phyloP scores from a whole-genome alignment of 441 rosid species.

The Gossypium schwendimanii region DNA sequence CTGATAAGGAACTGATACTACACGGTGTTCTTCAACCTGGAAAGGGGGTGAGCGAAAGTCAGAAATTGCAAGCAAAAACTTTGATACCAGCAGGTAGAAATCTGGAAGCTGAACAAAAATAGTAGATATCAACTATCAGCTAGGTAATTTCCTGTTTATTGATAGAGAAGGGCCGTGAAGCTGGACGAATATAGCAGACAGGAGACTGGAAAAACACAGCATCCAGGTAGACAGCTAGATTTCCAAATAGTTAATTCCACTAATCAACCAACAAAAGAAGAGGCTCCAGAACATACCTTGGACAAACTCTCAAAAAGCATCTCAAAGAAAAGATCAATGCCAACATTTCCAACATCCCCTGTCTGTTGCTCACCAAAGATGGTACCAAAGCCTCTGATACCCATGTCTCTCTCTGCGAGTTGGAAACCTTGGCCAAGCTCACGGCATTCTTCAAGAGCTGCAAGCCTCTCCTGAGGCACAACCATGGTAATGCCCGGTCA shows the following conservation, averaged over 20 bases:
- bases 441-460: conserved; percentile 82
- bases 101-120: conserved; percentile 6
- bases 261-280: conserved; percentile 1
- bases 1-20: conserved; percentile 62
- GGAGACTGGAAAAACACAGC: not conserved
- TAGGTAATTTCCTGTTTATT: not conserved
- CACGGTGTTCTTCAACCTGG: conserved; percentile 82
- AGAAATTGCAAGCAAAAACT: conserved; percentile 14
- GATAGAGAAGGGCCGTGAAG: not conserved
- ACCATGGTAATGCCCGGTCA: conserved; percentile 18
- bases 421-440: conserved; percentile 99
- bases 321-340: conserved; percentile 94
- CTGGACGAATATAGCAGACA: not conserved
- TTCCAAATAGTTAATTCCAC: not conserved
- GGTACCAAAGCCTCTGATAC: conserved; percentile 93
- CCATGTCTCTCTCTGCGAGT: conserved; percentile 97
- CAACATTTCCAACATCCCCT: conserved; percentile 95
- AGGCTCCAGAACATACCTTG: conserved; percentile 44
- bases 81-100: conserved; percentile 6
- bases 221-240: not conserved
- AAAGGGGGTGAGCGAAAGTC: conserved; percentile 20
- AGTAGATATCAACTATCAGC: not conserved
- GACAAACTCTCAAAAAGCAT: conserved; percentile 97
- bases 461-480: conserved; percentile 76
- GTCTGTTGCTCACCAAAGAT: conserved; percentile 98